Percentiles rank a stretch among this genome's conserved stretches.
Conservation (phyloP, 306 rosid species). For the Sesbania bispinosa region DNA sequence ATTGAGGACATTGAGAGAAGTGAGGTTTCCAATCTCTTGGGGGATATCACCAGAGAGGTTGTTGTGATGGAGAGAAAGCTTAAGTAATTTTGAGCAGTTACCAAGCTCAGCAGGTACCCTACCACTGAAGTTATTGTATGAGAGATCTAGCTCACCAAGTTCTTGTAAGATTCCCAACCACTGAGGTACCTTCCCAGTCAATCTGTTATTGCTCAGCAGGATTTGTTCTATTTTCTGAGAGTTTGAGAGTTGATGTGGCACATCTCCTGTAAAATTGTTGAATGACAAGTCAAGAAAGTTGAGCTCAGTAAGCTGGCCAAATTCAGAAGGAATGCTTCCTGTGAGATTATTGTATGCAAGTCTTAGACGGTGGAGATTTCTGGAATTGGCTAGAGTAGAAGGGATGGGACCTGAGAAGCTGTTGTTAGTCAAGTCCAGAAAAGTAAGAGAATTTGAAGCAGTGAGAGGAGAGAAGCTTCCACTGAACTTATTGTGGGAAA, state of each 20-base stretch:
- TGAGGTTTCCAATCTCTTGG: slow-evolving; percentile 73
- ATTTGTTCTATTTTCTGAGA: slow-evolving; percentile 66
- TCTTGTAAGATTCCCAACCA: slow-evolving; percentile 66
- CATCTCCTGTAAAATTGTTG: slow-evolving; percentile 64
- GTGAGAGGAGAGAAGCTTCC: slow-evolving; percentile 78
- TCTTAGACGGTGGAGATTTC: slow-evolving; percentile 72
- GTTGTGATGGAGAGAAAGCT: slow-evolving; percentile 75
- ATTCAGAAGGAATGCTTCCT: slow-evolving; percentile 60
- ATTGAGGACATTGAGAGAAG: slow-evolving; percentile 72
- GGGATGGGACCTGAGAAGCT: slow-evolving; percentile 91
- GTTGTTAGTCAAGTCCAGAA: slow-evolving; percentile 86
- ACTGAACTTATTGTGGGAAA: slow-evolving; percentile 75
- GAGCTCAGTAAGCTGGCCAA: slow-evolving; percentile 60
- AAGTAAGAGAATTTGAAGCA: slow-evolving; percentile 55
- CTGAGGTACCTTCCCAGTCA: slow-evolving; percentile 53
- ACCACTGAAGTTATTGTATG: slow-evolving; percentile 68
- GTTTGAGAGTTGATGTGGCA: slow-evolving; percentile 53
- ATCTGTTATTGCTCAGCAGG: slow-evolving; percentile 56
- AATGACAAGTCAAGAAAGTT: slow-evolving; percentile 78
- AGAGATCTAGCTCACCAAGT: slow-evolving; percentile 88
- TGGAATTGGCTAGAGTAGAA: slow-evolving; percentile 49
- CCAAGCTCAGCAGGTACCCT: slow-evolving; percentile 67
- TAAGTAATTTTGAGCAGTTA: slow-evolving; percentile 70
- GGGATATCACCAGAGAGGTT: slow-evolving; percentile 76
- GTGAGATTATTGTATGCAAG: slow-evolving; percentile 67